Conservation (phyloP, 2,329 filamentous ascomycete species). For the Cladosporium sp. region DNA sequence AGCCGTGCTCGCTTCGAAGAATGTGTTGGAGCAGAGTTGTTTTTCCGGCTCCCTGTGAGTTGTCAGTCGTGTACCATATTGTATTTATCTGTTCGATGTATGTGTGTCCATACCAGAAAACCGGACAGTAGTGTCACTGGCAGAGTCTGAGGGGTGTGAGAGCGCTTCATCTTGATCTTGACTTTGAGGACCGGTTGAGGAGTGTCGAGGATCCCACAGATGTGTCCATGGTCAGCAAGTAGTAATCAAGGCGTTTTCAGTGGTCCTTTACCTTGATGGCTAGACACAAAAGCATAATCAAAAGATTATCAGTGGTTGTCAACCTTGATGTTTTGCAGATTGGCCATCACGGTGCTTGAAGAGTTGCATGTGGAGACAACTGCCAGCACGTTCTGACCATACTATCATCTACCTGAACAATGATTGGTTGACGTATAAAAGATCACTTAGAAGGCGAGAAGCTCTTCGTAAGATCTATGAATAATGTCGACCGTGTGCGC, state of each 20-base stretch:
- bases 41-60: constrained; percentile 61
- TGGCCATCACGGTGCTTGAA: constrained; percentile 2
- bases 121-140: constrained; percentile 60
- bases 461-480: too few species aligned
- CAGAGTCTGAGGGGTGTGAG: constrained; percentile 32
- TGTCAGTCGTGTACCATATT: neutral
- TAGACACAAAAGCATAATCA: neutral
- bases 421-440: too few species aligned
- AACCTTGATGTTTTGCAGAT: constrained; percentile 7
- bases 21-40: constrained; percentile 68
- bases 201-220: neutral
- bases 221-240: constrained; percentile 4
- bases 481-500: too few species aligned
- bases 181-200: neutral
- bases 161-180: neutral
- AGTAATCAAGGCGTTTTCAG: constrained; percentile 3
- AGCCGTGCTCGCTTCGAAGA: constrained; percentile 61
- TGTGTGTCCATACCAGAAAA: constrained; percentile 45
- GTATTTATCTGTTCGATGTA: neutral
- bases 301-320: neutral
- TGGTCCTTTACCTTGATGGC: constrained; percentile 9
- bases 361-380: neutral
- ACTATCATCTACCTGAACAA: too few species aligned
- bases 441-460: too few species aligned
- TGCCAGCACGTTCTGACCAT: neutral